These are phyloP conservation scores for Blastobotrys buckinghamii DNA, from an alignment of 1,139 yeast species.

Conservation along the genomic window DNA sequence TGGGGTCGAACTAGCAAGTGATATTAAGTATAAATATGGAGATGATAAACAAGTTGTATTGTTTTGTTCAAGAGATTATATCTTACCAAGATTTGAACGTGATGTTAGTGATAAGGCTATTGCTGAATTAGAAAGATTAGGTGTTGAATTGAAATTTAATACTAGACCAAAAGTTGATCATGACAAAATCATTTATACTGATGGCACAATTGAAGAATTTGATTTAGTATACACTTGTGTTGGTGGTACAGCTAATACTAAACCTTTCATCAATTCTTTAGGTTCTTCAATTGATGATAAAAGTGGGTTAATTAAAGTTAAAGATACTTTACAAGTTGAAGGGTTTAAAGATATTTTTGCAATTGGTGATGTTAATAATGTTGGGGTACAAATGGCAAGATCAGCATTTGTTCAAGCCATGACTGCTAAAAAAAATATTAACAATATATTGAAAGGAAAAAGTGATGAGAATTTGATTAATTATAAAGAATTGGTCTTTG, in stretches of 20 bases:
- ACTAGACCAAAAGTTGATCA: slow-evolving; percentile 11
- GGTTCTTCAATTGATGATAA: slow-evolving; percentile 10
- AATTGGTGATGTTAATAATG: slow-evolving; percentile 20
- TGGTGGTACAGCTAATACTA: slow-evolving; percentile 15
- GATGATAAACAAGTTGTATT: slow-evolving; percentile 17
- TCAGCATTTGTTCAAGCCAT: slow-evolving; percentile 17
- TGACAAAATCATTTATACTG: background rate
- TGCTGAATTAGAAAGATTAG: slow-evolving; percentile 12
- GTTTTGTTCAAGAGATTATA: slow-evolving; percentile 15
- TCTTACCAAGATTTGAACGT: slow-evolving; percentile 16
- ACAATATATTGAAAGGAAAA: slow-evolving; percentile 4
- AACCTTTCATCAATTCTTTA: slow-evolving; percentile 10
- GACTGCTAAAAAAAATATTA: slow-evolving; percentile 14
- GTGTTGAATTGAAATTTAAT: slow-evolving; percentile 16
- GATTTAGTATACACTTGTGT: slow-evolving; percentile 19
- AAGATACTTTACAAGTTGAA: slow-evolving; percentile 19
- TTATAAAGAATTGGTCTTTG: slow-evolving; percentile 14
- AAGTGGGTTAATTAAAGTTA: slow-evolving; percentile 16
- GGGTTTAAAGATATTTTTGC: slow-evolving; percentile 17
- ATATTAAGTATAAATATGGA: slow-evolving; percentile 21
- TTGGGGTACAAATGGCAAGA: slow-evolving; percentile 19
- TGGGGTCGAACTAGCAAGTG: slow-evolving; percentile 25
- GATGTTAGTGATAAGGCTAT: slow-evolving; percentile 14
- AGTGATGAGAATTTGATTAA: background rate
- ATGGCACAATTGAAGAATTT: slow-evolving; percentile 13